phyloP scores from a whole-genome alignment of 768 basidiomycete species.

The Dacryopinax primogenitus region DNA sequence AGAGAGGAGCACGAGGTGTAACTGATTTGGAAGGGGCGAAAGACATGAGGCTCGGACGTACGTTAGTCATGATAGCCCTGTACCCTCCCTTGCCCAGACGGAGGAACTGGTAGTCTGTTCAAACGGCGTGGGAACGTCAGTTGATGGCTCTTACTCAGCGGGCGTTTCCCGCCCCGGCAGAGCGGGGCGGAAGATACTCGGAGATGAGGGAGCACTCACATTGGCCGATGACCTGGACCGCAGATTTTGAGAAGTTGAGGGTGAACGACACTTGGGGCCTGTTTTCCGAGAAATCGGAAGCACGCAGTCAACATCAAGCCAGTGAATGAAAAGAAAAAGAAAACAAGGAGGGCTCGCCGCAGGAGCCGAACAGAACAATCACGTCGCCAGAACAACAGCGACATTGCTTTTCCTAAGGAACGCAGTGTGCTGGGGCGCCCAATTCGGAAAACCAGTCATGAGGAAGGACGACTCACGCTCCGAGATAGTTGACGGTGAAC shows the following conservation, averaged over 20 bases:
- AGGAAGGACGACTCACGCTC: not conserved
- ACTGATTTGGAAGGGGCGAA: no score
- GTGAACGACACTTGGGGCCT: slow-evolving; percentile 17
- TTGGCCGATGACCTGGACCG: slow-evolving; percentile 21
- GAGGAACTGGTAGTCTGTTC: slow-evolving; percentile 21
- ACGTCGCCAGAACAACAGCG: not conserved
- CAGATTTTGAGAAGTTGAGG: slow-evolving; percentile 21
- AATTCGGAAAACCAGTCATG: no score
- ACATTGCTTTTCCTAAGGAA: no score
- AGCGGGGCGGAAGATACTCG: no score
- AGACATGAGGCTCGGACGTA: no score
- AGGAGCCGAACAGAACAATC: not conserved
- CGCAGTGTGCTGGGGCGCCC: no score
- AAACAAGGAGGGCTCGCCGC: not conserved
- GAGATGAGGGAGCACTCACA: slow-evolving; percentile 11
- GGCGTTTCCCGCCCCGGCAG: no score
- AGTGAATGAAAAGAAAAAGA: not conserved
- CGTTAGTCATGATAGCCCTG: slow-evolving; percentile 24
- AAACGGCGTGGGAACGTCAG: no score
- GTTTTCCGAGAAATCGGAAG: not conserved
- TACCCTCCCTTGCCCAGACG: slow-evolving; percentile 26
- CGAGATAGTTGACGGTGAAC: slow-evolving; percentile 21
- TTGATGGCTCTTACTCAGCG: no score
- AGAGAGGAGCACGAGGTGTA: not conserved
- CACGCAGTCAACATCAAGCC: not conserved